Base-by-base conservation (phyloP, 2,329 filamentous ascomycete species). In the Pestalotiopsis sp. region DNA sequence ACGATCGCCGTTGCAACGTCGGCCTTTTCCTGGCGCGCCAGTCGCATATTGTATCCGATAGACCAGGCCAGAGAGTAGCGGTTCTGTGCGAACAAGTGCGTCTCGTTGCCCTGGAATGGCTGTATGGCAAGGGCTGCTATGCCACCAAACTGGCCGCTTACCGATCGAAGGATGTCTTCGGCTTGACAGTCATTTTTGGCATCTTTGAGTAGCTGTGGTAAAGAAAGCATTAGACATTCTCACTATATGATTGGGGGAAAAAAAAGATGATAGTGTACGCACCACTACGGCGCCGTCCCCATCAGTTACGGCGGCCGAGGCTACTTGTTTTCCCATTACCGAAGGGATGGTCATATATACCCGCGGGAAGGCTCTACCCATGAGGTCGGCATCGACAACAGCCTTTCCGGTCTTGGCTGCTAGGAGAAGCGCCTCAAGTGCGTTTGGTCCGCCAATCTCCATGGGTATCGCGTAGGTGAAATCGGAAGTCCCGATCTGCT, bases 401-500 rank as follows among this genome's bases (percentile, higher is more conserved):
- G 10, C 11, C 26, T 60, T 60, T 17, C 58, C 58, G 5, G 26
- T 20, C 5, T 60, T 60, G 24, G 58, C 26, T 35, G 58, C 58
- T 6, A 60, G 24, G 6, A 60, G 26, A 2, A 60, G 30, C 5
- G 58, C 58, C 30, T 60, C 58, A 2, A 60, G 58, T 5, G 58
- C 58, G 20, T 60, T 60, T 60, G 58, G 58, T 20, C 58, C 58
- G n/a, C 58, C 58, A n/a, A 60, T 60, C 26, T 60, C 58, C 24
- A 26, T 60, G n/a, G 58, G 58, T 35, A 39, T 35, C 4, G 26
- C 35, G 20, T 60, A 39, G 11, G 58, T 14, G 30, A 60, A 60
- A 24, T 60, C 58, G 17, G 30, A 30, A 11, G 26, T 60, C 17
- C 58, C 58, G 11, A 39, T 24, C 24, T 60, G 58, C n/a, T n/a